phyloP scores from a whole-genome alignment of 352 stramenopile species.

The Globisporangium sylvaticum region DNA sequence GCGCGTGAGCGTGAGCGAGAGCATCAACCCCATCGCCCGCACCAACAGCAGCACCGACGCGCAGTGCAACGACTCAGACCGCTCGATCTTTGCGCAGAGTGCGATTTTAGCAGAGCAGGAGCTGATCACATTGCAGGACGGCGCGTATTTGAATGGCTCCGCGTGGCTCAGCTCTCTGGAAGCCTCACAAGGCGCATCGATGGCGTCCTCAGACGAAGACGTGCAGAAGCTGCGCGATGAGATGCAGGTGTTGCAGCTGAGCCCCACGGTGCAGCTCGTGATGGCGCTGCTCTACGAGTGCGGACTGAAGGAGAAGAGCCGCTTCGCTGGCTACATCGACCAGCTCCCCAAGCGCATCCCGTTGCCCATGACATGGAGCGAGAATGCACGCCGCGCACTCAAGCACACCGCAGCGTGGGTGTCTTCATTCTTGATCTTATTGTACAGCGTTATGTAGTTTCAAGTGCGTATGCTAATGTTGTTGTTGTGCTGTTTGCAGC shows the following conservation, averaged over 20 bases:
- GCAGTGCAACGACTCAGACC: slow-evolving; percentile 31
- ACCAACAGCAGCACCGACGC: not conserved
- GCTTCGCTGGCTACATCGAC: slow-evolving; percentile 54
- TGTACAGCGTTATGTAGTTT: no score
- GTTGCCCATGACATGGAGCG: slow-evolving; percentile 47
- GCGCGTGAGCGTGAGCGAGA: slow-evolving; percentile 29
- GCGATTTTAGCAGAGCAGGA: slow-evolving; percentile 24
- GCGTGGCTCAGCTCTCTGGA: slow-evolving; percentile 34
- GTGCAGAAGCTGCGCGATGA: slow-evolving; percentile 23
- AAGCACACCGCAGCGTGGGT: slow-evolving; percentile 44
- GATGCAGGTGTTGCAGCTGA: slow-evolving; percentile 31
- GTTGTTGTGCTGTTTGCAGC: slow-evolving; percentile 15
- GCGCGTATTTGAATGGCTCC: slow-evolving; percentile 45
- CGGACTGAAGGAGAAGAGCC: slow-evolving; percentile 28
- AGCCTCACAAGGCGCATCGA: not conserved
- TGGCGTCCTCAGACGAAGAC: not conserved
- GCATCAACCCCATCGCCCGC: slow-evolving; percentile 39
- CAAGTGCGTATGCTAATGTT: no score
- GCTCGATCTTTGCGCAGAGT: slow-evolving; percentile 43
- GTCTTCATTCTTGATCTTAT: no score
- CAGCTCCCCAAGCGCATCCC: slow-evolving; percentile 46
- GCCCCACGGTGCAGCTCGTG: slow-evolving; percentile 38
- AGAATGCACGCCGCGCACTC: slow-evolving; percentile 27
- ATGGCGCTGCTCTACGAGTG: slow-evolving; percentile 47
- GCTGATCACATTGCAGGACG: slow-evolving; percentile 37